phyloP scores from a whole-genome alignment of 1,284 basidiomycete genomes.

The Ustilago bromivora region DNA sequence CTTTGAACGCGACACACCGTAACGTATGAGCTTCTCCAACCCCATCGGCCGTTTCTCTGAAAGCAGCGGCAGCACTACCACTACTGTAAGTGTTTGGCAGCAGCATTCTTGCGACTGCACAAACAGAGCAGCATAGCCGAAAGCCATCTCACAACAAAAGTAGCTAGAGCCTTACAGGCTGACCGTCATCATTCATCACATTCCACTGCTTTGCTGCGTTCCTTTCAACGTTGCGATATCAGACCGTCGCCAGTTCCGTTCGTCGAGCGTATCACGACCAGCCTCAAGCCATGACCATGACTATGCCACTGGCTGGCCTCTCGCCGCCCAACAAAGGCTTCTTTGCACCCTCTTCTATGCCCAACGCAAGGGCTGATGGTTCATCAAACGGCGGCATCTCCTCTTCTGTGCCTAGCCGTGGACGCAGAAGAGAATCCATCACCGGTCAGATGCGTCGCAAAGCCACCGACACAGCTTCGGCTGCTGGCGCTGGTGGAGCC shows the following conservation, averaged over 20 bases:
- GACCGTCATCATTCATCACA: background rate
- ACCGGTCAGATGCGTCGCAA: constrained; percentile 58
- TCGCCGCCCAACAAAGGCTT: constrained; percentile 57
- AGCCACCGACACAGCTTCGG: constrained; percentile 47
- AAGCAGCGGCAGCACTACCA: constrained; percentile 34
- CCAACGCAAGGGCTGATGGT: constrained; percentile 27
- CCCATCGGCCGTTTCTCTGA: constrained; percentile 30
- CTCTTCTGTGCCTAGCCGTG: constrained; percentile 53
- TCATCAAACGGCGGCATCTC: constrained; percentile 35
- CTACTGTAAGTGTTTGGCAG: constrained; percentile 29
- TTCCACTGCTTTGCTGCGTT: too few relatives aligned
- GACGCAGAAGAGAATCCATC: constrained; percentile 59
- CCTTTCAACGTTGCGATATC: too few relatives aligned
- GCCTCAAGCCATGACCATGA: constrained; percentile 41
- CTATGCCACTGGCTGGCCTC: constrained; percentile 46
- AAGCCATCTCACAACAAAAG: background rate
- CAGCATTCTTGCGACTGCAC: background rate
- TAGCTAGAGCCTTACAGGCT: constrained; percentile 8
- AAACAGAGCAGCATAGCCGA: background rate
- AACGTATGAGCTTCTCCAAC: constrained; percentile 43
- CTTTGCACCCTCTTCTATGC: constrained; percentile 49
- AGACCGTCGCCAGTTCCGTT: constrained; percentile 27
- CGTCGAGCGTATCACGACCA: constrained; percentile 39
- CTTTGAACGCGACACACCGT: background rate
- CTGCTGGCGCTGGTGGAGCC: constrained; percentile 55